phyloP scores from a whole-genome alignment of 2,329 filamentous ascomycete species.

The Hymenoscyphus linearis region DNA sequence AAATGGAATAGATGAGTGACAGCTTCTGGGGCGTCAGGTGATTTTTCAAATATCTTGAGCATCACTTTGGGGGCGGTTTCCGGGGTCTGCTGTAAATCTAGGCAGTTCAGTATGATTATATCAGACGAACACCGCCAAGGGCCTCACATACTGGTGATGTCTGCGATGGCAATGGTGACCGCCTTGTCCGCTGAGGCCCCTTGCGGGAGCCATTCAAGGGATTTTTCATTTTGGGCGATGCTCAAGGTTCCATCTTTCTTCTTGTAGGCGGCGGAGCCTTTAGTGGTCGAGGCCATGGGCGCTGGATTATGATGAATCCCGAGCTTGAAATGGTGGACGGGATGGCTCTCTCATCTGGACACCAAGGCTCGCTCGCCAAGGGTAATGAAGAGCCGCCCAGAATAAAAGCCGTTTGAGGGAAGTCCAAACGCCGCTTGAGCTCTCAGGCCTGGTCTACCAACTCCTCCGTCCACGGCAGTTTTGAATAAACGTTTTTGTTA shows the following conservation, averaged over 20 bases:
- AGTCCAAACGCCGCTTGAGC: neutral
- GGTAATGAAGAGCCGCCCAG: neutral
- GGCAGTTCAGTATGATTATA: slow-evolving; percentile 9
- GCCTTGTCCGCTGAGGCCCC: slow-evolving; percentile 51
- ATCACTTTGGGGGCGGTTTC: slow-evolving; percentile 85
- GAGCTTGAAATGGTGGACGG: neutral
- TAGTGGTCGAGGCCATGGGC: slow-evolving; percentile 48
- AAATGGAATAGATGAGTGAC: slow-evolving; percentile 84
- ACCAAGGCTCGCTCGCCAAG: neutral
- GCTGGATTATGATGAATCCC: neutral
- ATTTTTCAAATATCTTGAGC: slow-evolving; percentile 81
- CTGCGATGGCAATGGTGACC: slow-evolving; percentile 65
- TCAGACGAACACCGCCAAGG: slow-evolving; percentile 7
- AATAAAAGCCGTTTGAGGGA: neutral
- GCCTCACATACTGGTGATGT: slow-evolving; percentile 69
- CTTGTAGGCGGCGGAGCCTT: slow-evolving; percentile 74
- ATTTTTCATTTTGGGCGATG: slow-evolving; percentile 66
- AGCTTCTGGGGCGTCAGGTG: slow-evolving; percentile 51
- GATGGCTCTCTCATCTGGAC: neutral
- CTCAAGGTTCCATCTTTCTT: slow-evolving; percentile 88
- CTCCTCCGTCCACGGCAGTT: too few relatives aligned
- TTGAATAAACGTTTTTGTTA: too few relatives aligned
- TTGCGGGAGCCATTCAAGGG: slow-evolving; percentile 72
- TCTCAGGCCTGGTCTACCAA: neutral
- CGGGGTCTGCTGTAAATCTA: slow-evolving; percentile 92